Percentiles rank a stretch among this genome's conserved stretches.
Evolutionary conservation across 2,329 filamentous ascomycete genomes (phyloP).

Genomic region (Hymenoscyphus fructigenus): DNA sequence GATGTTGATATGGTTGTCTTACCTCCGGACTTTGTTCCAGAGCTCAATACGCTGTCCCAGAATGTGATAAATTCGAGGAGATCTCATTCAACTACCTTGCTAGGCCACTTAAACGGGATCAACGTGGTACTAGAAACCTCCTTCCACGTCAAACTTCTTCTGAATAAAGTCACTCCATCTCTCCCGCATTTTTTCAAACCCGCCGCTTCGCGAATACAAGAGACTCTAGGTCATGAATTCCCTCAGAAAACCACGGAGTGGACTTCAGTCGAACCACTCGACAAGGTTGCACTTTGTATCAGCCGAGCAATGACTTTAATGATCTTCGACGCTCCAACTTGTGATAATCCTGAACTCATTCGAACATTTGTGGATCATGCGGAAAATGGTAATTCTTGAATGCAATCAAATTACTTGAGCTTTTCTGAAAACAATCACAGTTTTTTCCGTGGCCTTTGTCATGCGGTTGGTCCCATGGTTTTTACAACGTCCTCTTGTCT

Average conservation of each 20-base stretch:
- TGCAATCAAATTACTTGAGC: no score
- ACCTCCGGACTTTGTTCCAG: constrained; percentile 1
- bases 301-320: constrained; percentile 1
- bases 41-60: constrained; percentile 1
- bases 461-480: no score
- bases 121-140: no score
- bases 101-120: neutral
- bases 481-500: no score
- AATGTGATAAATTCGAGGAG: constrained; percentile 4
- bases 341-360: constrained; percentile 1
- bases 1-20: constrained; percentile 4
- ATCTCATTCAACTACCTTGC: neutral
- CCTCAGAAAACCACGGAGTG: no score
- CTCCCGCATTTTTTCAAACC: no score
- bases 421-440: no score
- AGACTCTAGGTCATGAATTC: no score
- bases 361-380: neutral
- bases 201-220: no score
- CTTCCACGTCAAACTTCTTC: no score
- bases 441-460: no score
- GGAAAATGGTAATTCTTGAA: neutral
- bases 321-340: constrained; percentile 1
- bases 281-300: neutral
- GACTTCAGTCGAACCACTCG: neutral
- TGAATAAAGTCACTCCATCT: no score